Base-by-base conservation (phyloP, 768 basidiomycete species). In the Calvatia gigantea region DNA sequence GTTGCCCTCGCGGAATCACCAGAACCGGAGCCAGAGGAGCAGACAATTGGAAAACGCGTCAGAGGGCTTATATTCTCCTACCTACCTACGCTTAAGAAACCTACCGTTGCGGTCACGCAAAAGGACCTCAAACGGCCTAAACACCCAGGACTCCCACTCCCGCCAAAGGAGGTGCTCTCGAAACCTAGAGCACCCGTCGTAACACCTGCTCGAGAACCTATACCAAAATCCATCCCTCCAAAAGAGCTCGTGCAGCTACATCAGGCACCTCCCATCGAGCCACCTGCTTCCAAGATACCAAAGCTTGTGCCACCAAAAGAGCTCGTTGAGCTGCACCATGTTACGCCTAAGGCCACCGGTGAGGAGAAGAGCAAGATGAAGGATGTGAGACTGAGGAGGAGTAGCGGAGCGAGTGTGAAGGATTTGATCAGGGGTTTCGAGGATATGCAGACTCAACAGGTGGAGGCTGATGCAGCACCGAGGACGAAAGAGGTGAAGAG, bases 341-440 rank as follows among this genome's bases (percentile, higher is more conserved):
- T 77, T 12, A 67, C 74, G 6, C 70, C 74, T 14, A 66, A 69
- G 2, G 63, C 63, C 15, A 59, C 62, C 38, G 49, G 63, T 19
- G 59, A 56, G 9, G 49, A 54, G 15, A 43, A 44, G 25, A 31
- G 21, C n/a, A 44, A 3, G 39, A 46, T 29, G 21, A 67, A 72
- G 43, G 72, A n/a, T n/a, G n/a, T n/a, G n/a, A n/a, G n/a, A n/a
- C n/a, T 72, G n/a, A 71, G 88, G 55, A 73, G 84, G 62, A 83
- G 80, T 56, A 88, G 89, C 62, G 81, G 80, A 12, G 76, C 78
- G 48, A 89, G 87, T 61, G 89, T 91, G 55, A 88, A 79, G 68
- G 88, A 91, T 49, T 66, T 91, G 51, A 81, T 90, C 49, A 75
- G 69, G 65, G 78, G 73, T 28, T 91, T 84, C 62, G 87, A 91